These are phyloP conservation scores for Amauroascus verrucosus DNA, from an alignment of 2,329 filamentous ascomycete genomes.

Conservation along the genomic window DNA sequence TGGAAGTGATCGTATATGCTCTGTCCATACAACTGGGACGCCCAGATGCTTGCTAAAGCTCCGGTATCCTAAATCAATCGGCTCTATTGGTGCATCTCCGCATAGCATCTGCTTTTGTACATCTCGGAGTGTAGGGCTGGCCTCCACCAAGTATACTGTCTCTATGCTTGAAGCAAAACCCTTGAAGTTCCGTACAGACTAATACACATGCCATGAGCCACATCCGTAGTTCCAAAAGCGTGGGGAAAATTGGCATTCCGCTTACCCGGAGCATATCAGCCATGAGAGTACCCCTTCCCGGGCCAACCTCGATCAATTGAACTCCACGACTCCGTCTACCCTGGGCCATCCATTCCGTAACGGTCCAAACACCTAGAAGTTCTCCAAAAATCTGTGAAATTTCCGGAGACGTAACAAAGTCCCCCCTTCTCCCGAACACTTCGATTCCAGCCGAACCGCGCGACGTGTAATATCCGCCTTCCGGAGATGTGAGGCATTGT, in stretches of 20 bases:
- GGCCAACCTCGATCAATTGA: slow-evolving; percentile 86
- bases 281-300: slow-evolving; percentile 91
- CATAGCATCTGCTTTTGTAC: slow-evolving; percentile 76
- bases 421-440: slow-evolving; percentile 84
- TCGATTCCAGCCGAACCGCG: slow-evolving; percentile 54
- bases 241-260: slow-evolving; percentile 13
- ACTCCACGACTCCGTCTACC: slow-evolving; percentile 63
- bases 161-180: slow-evolving; percentile 66
- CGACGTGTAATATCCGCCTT: slow-evolving; percentile 88
- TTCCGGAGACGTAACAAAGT: slow-evolving; percentile 95
- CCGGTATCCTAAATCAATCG: slow-evolving; percentile 62
- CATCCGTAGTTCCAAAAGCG: neutral
- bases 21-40: slow-evolving; percentile 76
- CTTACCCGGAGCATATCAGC: slow-evolving; percentile 83
- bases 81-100: slow-evolving; percentile 55
- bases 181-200: slow-evolving; percentile 80
- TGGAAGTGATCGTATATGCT: slow-evolving; percentile 76
- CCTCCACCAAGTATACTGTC: slow-evolving; percentile 87
- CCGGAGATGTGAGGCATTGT: slow-evolving; percentile 85
- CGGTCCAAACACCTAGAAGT: slow-evolving; percentile 84
- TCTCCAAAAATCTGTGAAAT: slow-evolving; percentile 97
- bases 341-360: slow-evolving; percentile 93
- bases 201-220: slow-evolving; percentile 5
- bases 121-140: slow-evolving; percentile 66
- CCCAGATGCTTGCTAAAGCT: slow-evolving; percentile 65